Evolutionary conservation across 768 basidiomycete genomes (phyloP), one percentile per base, ranked within the genome.

Genomic region (Coprinopsis sp.): DNA sequence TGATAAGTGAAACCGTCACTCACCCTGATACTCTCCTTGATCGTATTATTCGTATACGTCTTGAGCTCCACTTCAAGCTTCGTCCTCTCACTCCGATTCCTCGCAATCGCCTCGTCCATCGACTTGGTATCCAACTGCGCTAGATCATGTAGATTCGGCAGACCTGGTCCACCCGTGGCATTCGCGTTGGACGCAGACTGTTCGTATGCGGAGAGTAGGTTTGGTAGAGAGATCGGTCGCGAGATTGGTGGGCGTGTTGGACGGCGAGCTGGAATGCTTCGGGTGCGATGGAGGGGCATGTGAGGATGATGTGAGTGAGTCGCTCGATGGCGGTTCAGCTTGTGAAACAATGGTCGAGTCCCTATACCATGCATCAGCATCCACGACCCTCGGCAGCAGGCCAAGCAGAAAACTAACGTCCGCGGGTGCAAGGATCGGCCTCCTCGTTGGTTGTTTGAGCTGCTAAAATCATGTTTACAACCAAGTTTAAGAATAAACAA

Each of bases 21-120:
- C 61, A 95, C 92, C 58, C 95, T 73, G 56, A 96, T 94, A 74
- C 90, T 93, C 76, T 98, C 95, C 67, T 96, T 98, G 73, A 98
- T 96, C 84, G 96, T 86, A 63, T 96, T 98, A 56, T 89, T 93
- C 53, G 83, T 77, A 60, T 97, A 97, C 10, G 87, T 90, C 77
- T 92, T 94, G 59, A 97, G 71, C 63, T 98, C 95, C 4, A 93
- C 86, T 68, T 96, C 94, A 48, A 96, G 69, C 62, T 86, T 90
- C n/a, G 76, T 78, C 49, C 72, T 73, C 59, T 94, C 91, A n/a
- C 77, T 76, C 51, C 72, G 68, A 57, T 87, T 91, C 64, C 76
- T 80, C 50, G 76, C 71, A 33, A 71, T 69, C 23, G 69, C 76
- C 54, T 84, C 79, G 33, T 93, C 87, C 14, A 81, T 65, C 93